Conservation (phyloP, 768 basidiomycete species). For the Psilocybe cyanescens region DNA sequence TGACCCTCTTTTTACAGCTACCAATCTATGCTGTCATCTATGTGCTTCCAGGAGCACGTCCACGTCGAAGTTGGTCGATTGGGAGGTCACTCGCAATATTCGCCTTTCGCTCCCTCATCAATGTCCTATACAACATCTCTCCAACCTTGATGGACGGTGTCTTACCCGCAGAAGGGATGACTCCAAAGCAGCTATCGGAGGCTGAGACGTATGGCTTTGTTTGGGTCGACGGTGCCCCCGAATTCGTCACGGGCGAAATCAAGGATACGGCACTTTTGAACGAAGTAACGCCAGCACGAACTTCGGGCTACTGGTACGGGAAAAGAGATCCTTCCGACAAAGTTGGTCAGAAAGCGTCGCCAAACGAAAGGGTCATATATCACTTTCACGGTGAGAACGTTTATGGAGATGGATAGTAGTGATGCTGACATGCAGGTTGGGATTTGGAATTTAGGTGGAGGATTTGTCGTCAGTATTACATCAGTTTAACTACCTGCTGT, state of each 20-base stretch:
- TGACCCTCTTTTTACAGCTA: background rate
- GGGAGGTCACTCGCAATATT: background rate
- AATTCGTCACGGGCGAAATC: background rate
- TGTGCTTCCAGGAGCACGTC: background rate
- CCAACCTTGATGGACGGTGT: background rate
- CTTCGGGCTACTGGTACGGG: constrained; percentile 7
- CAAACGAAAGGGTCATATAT: constrained; percentile 8
- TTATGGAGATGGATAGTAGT: background rate
- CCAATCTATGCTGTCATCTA: constrained; percentile 6
- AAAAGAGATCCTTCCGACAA: background rate
- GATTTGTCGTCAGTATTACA: constrained; percentile 2
- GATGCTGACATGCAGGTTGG: background rate
- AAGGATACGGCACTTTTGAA: background rate
- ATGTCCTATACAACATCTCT: background rate
- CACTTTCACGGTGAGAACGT: constrained; percentile 1
- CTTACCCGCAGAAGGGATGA: background rate
- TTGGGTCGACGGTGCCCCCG: background rate
- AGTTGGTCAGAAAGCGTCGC: background rate
- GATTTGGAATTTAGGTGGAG: background rate
- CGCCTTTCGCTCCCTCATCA: background rate
- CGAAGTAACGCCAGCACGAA: background rate
- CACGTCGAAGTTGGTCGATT: constrained; percentile 8
- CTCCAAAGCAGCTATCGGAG: background rate
- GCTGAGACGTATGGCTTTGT: constrained; percentile 8
- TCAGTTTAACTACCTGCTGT: background rate